A percentile compares a stretch with the other conserved stretches of the same genome.
Conservation (phyloP, 176 grass and related monocot genomes). For the Saccharum spontaneum region DNA sequence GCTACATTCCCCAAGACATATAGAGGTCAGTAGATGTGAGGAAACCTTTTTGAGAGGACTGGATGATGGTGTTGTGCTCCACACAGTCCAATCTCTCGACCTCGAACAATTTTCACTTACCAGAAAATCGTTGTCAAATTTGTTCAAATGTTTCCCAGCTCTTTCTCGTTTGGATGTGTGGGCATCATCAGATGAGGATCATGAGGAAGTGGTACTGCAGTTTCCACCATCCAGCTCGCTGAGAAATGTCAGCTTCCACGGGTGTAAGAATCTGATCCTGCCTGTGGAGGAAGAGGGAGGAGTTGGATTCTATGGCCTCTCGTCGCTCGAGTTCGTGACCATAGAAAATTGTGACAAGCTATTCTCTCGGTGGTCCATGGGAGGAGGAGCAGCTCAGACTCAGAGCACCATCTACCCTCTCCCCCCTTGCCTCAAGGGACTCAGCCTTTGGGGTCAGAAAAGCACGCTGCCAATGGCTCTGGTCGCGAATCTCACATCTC, state of each 20-base stretch:
- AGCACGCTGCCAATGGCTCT: neutral
- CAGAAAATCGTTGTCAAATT: neutral
- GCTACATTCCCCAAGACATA: neutral
- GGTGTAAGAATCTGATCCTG: neutral
- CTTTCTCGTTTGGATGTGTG: neutral
- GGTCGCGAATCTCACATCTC: neutral
- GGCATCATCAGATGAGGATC: neutral
- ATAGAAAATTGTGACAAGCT: neutral
- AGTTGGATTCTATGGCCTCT: neutral
- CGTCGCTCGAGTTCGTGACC: neutral
- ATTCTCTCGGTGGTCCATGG: neutral
- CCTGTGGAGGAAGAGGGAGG: neutral
- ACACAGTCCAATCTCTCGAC: accelerated
- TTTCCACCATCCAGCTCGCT: neutral
- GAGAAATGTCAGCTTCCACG: accelerated
- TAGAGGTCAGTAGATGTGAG: accelerated
- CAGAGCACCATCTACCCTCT: neutral
- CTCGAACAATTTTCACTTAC: accelerated
- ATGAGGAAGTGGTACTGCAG: neutral
- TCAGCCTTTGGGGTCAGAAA: accelerated
- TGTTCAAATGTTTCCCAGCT: neutral
- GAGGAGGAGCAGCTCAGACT: neutral
- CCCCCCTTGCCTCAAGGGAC: neutral
- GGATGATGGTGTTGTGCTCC: neutral
- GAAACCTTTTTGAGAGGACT: neutral